Percentiles rank a stretch among this genome's conserved stretches.
Evolutionary conservation across 352 stramenopile species (phyloP).

Genomic region (Globisporangium cylindrosporum): DNA sequence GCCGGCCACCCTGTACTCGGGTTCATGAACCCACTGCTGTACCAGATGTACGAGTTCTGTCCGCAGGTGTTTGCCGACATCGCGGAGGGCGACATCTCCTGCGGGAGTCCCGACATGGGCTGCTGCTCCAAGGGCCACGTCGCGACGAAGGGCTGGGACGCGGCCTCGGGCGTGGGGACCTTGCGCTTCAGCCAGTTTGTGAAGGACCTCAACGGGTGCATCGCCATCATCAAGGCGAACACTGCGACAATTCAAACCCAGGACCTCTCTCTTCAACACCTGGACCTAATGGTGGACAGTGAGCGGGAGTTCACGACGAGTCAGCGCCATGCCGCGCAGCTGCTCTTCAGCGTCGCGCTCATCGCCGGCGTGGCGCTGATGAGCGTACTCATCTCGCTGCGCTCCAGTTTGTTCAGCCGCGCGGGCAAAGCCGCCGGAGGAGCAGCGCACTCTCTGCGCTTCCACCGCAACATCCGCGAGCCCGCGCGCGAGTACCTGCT

Average conservation of each 20-base stretch:
- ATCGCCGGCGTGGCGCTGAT: slow-evolving; percentile 33
- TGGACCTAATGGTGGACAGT: slow-evolving; percentile 16
- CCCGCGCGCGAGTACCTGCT: slow-evolving; percentile 61
- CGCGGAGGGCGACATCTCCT: slow-evolving; percentile 56
- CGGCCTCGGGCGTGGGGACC: slow-evolving; percentile 60
- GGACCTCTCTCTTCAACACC: neutral
- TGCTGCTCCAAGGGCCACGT: slow-evolving; percentile 52
- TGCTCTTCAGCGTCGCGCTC: slow-evolving; percentile 30
- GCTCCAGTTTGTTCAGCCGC: slow-evolving; percentile 33
- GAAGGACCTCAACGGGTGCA: slow-evolving; percentile 39
- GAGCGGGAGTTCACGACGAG: slow-evolving; percentile 15
- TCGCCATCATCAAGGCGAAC: slow-evolving; percentile 18
- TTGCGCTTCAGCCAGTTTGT: slow-evolving; percentile 43
- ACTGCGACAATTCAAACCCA: no score
- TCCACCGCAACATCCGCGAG: slow-evolving; percentile 35
- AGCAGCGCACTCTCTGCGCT: slow-evolving; percentile 20
- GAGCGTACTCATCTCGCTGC: slow-evolving; percentile 37
- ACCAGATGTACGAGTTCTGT: slow-evolving; percentile 52
- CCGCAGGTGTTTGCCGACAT: slow-evolving; percentile 74
- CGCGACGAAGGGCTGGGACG: slow-evolving; percentile 63
- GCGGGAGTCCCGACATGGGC: slow-evolving; percentile 35
- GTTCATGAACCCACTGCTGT: slow-evolving; percentile 74
- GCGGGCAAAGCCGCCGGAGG: slow-evolving; percentile 6
- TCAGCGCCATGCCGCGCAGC: slow-evolving; percentile 24
- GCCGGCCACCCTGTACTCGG: slow-evolving; percentile 39